phyloP scores from a whole-genome alignment of 2,329 filamentous ascomycete genomes.

The Arthrocladium fulminans region DNA sequence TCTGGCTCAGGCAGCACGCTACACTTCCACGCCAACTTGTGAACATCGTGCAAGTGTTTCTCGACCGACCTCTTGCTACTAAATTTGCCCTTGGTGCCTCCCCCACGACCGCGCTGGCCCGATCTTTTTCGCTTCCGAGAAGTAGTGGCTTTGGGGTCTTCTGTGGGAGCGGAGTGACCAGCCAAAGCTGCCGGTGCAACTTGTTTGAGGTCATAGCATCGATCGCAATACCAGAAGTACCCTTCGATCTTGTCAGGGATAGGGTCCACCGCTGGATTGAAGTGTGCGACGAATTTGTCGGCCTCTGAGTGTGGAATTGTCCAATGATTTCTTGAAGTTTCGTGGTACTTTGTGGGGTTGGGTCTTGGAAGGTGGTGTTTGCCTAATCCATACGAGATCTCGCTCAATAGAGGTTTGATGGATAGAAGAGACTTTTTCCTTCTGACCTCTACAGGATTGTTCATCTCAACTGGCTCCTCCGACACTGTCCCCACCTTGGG shows the following conservation, averaged over 20 bases:
- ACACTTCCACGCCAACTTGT: neutral
- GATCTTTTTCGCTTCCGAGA: neutral
- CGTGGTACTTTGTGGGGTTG: neutral
- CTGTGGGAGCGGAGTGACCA: neutral
- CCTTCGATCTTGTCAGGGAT: constrained; percentile 3
- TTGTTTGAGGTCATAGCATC: constrained; percentile 3
- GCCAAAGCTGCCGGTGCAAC: too few relatives aligned
- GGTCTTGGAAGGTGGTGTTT: neutral
- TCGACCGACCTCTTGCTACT: constrained; percentile 1
- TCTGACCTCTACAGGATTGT: neutral
- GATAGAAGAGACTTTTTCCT: neutral
- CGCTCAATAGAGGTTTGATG: neutral
- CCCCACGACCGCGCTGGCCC: neutral
- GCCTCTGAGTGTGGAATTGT: neutral
- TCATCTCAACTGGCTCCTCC: neutral
- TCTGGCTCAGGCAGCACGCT: constrained; percentile 1
- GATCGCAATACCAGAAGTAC: constrained; percentile 7
- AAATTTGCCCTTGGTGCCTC: neutral
- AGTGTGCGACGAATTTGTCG: constrained; percentile 3
- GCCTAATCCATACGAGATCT: neutral
- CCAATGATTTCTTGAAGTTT: neutral
- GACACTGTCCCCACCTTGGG: neutral
- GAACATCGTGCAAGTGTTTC: neutral
- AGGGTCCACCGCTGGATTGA: neutral
- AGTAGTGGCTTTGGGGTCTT: neutral